These are phyloP conservation scores for Xylariaceae sp. DNA, from an alignment of 2,329 filamentous ascomycete genomes.

Conservation along the genomic window DNA sequence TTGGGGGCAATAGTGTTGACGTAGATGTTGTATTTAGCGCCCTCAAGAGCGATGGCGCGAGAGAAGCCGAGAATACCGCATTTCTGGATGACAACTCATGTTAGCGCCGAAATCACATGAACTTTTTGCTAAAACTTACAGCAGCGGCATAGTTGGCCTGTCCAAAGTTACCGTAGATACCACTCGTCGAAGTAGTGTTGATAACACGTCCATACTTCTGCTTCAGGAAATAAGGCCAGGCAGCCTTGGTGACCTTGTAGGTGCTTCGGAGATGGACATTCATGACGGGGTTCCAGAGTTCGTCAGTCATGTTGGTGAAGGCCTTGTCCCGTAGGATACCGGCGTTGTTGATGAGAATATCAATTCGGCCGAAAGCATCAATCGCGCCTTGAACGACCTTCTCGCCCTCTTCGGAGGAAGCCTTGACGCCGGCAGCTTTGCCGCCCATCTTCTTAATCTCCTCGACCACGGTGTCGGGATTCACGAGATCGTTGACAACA, in stretches of 20 bases:
- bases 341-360: conserved; percentile 96
- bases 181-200: conserved; percentile 94
- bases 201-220: conserved; percentile 97
- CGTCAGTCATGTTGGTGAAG: conserved; percentile 95
- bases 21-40: conserved; percentile 94
- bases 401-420: conserved; percentile 89
- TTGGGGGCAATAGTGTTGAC: conserved; percentile 98
- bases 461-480: conserved; percentile 84
- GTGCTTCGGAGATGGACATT: conserved; percentile 91
- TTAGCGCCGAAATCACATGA: conserved; percentile 21
- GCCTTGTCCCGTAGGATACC: conserved; percentile 98
- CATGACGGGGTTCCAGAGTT: conserved; percentile 86
- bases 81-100: conserved; percentile 51
- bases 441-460: conserved; percentile 90
- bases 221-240: conserved; percentile 96
- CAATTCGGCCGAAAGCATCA: conserved; percentile 87
- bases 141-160: conserved; percentile 96
- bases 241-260: conserved; percentile 95
- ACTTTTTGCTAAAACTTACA: conserved; percentile 45
- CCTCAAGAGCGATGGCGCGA: conserved; percentile 86
- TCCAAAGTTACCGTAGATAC: conserved; percentile 98
- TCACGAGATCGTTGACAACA: conserved; percentile 92
- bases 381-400: conserved; percentile 88
- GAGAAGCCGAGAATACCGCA: conserved; percentile 93
- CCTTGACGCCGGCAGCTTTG: conserved; percentile 88